A percentile compares a stretch with the other conserved stretches of the same genome.
Conservation (phyloP, 2,329 filamentous ascomycete genomes). For the Pseudopithomyces maydicus region DNA sequence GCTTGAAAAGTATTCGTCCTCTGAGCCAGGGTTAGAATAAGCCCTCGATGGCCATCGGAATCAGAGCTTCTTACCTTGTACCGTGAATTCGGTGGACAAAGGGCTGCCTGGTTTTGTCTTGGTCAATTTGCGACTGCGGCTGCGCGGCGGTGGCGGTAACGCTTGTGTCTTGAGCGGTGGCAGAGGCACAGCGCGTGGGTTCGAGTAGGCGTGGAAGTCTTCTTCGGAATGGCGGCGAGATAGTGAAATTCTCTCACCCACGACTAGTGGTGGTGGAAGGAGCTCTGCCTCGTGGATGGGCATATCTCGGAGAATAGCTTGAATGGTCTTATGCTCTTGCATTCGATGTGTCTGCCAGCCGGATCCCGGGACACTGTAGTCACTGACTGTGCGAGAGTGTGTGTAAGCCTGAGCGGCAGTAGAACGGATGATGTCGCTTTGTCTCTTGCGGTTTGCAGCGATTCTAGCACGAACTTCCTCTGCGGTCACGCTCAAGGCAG, state of each 20-base stretch:
- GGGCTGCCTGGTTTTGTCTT: conserved; percentile 1
- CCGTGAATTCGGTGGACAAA: not conserved
- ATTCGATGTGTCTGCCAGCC: conserved; percentile 11
- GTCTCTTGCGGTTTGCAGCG: conserved; percentile 21
- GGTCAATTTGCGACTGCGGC: not conserved
- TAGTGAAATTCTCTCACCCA: not conserved
- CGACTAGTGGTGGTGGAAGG: conserved; percentile 7
- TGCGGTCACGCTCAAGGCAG: conserved; percentile 20
- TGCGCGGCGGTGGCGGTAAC: not conserved
- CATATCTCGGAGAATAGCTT: conserved; percentile 29
- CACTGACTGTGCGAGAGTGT: conserved; percentile 12
- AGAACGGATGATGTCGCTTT: conserved; percentile 10
- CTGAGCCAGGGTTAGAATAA: conserved; percentile 1
- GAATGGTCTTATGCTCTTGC: conserved; percentile 26
- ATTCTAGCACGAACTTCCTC: conserved; percentile 24
- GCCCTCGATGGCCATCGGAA: no score
- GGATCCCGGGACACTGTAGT: conserved; percentile 10
- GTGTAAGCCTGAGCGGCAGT: conserved; percentile 9
- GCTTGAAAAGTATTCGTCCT: conserved; percentile 10
- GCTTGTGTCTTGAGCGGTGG: conserved; percentile 1
- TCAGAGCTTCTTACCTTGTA: not conserved
- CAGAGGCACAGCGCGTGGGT: conserved; percentile 12
- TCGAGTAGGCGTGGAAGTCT: conserved; percentile 11
- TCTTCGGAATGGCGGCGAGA: not conserved
- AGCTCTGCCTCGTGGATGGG: conserved; percentile 3